These are phyloP conservation scores for Paramarasmius palmivorus DNA, from an alignment of 1,284 basidiomycete genomes.

Conservation along the genomic window DNA sequence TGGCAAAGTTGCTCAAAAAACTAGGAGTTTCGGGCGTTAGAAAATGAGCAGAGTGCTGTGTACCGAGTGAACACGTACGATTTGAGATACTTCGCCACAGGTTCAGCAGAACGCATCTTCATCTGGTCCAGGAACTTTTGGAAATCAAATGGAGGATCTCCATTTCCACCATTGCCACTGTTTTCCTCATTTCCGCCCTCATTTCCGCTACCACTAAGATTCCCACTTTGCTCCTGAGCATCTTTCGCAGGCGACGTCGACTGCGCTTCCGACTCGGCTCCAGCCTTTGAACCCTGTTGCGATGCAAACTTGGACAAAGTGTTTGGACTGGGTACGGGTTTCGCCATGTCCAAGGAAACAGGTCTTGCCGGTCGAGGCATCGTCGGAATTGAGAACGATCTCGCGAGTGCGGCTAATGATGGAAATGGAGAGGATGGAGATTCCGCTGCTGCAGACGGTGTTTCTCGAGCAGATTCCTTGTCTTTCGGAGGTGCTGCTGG, in stretches of 20 bases:
- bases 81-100: conserved; percentile 87
- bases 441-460: conserved; percentile 11
- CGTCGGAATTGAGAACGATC: conserved; percentile 57
- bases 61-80: conserved; percentile 57
- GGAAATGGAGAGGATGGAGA: conserved; percentile 47
- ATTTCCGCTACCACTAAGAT: too few species aligned
- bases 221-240: conserved; percentile 24
- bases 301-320: conserved; percentile 55
- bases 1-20: conserved; percentile 89
- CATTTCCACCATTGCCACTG: background rate
- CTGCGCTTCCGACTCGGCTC: background rate
- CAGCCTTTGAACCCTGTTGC: conserved; percentile 38
- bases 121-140: conserved; percentile 91
- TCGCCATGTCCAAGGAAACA: conserved; percentile 55
- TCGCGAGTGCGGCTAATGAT: conserved; percentile 63
- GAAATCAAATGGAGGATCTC: conserved; percentile 71
- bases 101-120: conserved; percentile 81
- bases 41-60: background rate
- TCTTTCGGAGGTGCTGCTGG: background rate
- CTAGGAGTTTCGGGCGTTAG: conserved; percentile 36
- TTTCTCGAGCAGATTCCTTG: background rate
- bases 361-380: conserved; percentile 46
- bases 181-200: conserved; percentile 21
- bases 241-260: background rate
- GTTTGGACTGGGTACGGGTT: conserved; percentile 52